Evolutionary conservation across 805 yeast genomes (phyloP), one percentile per base, ranked within the genome.

Genomic region (Scheffersomyces ergatensis): DNA sequence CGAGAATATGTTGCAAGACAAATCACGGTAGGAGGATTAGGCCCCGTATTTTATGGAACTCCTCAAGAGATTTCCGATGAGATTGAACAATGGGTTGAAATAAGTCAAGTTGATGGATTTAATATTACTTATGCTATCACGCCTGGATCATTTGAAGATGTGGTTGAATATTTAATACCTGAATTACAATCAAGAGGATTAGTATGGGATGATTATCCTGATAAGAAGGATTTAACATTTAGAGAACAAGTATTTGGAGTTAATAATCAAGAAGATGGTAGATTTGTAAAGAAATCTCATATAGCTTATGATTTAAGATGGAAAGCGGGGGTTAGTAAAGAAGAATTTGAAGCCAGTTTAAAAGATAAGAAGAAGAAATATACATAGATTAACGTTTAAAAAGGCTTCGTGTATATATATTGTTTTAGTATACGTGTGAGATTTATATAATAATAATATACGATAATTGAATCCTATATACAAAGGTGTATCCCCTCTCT

Each of bases 51-150:
- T 25, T 54, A 54, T 26, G 76, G 77, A 0, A 58, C 63, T 13
- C 57, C 71, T 4, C 41, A 45, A 12, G 62, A 63, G 35, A 70
- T 71, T 17, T 73, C 70, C 6, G 70, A 70, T 39, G 58, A 60
- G 44, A 55, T 71, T 26, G 67, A 67, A 41, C 42, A 51, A 33
- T 72, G 71, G 67, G 67, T 63, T 5, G 62, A 62, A 11, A 53
- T 58, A 17, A 56, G 66, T 14, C 72, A 62, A 35, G 58, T 71
- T 18, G 77, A 71, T 44, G 76, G 76, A 0, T 68, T 70, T 48
- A 71, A 71, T 41, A 50, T 71, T 34, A 60, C 64, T 2, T 62
- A 67, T 45, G 63, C 72, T 1, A 53, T 65, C 8, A 47, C 56
- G 16, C 72, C 70, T 17, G 67, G 62, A 3, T 47, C 65, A 4